Percentiles rank a stretch among this genome's conserved stretches.
phyloP scores from a whole-genome alignment of 1,284 basidiomycete species.

The Trametes hirsuta region DNA sequence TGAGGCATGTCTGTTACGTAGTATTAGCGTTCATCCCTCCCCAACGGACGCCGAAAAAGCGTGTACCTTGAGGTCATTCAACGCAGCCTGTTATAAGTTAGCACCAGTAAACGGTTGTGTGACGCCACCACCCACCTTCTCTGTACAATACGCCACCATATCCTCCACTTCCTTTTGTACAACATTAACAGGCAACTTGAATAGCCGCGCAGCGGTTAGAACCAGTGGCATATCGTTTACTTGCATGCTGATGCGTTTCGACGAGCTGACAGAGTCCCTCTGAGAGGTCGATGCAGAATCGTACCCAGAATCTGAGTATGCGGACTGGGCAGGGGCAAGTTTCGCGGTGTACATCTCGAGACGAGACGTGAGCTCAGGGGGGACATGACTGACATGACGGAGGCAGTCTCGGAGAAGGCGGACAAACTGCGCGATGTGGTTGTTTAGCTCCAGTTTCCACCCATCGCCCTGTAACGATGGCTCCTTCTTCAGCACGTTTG shows the following conservation, averaged over 20 bases:
- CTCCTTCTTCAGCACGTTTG: constrained; percentile 83
- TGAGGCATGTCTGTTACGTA: constrained; percentile 76
- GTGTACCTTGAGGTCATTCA: constrained; percentile 81
- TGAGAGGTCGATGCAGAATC: constrained; percentile 64
- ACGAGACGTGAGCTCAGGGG: constrained; percentile 80
- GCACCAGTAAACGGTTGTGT: not conserved
- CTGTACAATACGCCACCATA: constrained; percentile 71
- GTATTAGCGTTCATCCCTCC: not conserved
- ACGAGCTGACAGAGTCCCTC: constrained; percentile 52
- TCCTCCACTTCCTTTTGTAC: constrained; percentile 79
- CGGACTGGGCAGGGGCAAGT: constrained; percentile 59
- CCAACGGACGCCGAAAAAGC: not conserved
- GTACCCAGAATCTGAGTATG: constrained; percentile 63
- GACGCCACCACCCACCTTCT: constrained; percentile 59
- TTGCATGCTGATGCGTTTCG: constrained; percentile 47
- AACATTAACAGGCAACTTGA: constrained; percentile 71
- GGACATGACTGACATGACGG: constrained; percentile 70
- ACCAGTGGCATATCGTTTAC: constrained; percentile 79
- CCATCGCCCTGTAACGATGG: constrained; percentile 75
- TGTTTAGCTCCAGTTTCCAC: constrained; percentile 93
- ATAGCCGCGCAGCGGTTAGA: constrained; percentile 71
- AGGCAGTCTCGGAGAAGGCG: constrained; percentile 85
- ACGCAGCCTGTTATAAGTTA: constrained; percentile 61
- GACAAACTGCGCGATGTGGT: constrained; percentile 88
- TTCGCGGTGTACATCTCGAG: constrained; percentile 86